These are phyloP conservation scores for Rhizopogon vesiculosus DNA, from an alignment of 768 basidiomycete genomes.

Conservation along the genomic window DNA sequence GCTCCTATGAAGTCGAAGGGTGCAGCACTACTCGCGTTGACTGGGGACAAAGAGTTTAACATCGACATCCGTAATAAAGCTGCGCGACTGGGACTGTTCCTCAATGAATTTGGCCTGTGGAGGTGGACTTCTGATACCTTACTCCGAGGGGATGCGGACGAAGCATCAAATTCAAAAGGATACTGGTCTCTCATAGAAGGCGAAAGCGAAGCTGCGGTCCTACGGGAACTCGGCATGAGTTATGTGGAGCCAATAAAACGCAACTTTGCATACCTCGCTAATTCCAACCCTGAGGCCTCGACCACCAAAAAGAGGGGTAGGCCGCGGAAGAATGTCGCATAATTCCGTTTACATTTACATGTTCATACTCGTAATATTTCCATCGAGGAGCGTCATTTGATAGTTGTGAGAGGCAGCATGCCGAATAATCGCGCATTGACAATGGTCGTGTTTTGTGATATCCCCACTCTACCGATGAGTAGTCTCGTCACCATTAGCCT, in stretches of 20 bases:
- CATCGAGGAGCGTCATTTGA: neutral
- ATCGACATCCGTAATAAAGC: slow-evolving; percentile 40
- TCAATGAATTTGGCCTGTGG: slow-evolving; percentile 68
- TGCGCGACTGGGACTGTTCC: slow-evolving; percentile 36
- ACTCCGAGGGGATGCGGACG: slow-evolving; percentile 1
- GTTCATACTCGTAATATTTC: neutral
- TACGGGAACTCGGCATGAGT: slow-evolving; percentile 39
- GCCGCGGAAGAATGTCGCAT: neutral
- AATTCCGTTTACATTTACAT: neutral
- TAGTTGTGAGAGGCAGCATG: neutral
- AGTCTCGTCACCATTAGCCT: no score
- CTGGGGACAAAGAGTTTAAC: slow-evolving; percentile 51
- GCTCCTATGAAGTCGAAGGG: slow-evolving; percentile 46
- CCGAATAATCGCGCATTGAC: no score
- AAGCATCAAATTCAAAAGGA: slow-evolving; percentile 16
- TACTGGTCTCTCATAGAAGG: slow-evolving; percentile 45
- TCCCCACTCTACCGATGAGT: no score
- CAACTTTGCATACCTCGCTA: slow-evolving; percentile 24
- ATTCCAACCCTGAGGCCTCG: neutral
- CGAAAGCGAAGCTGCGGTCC: slow-evolving; percentile 40
- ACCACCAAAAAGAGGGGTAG: slow-evolving; percentile 1
- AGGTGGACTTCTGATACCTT: slow-evolving; percentile 31
- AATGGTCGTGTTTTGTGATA: no score
- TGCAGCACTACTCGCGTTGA: slow-evolving; percentile 48
- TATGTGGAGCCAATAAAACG: slow-evolving; percentile 35